A percentile compares a stretch with the other conserved stretches of the same genome.
phyloP scores from a whole-genome alignment of 2,329 filamentous ascomycete species.

The Ascosphaera pollenicola region DNA sequence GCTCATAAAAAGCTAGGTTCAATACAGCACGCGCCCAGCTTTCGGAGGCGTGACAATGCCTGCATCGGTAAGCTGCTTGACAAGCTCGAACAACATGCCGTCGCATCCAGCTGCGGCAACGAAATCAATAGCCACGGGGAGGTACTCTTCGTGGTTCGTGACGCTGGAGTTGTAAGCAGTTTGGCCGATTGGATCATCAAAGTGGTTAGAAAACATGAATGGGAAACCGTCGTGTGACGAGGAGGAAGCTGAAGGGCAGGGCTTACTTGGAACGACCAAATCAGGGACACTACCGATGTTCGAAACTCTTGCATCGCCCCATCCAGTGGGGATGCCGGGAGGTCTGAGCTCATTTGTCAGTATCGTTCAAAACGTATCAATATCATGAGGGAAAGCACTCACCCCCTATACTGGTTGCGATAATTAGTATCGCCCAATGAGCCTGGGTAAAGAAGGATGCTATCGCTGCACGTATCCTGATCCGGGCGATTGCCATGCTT shows the following conservation, averaged over 20 bases:
- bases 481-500: slow-evolving; percentile 19
- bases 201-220: neutral
- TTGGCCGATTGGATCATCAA: slow-evolving; percentile 17
- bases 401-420: slow-evolving; percentile 27
- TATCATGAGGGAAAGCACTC: slow-evolving; percentile 19
- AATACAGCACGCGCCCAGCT: neutral
- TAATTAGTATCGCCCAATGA: slow-evolving; percentile 1
- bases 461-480: slow-evolving; percentile 25
- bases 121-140: slow-evolving; percentile 36
- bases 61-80: slow-evolving; percentile 27
- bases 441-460: slow-evolving; percentile 3
- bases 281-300: slow-evolving; percentile 18
- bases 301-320: slow-evolving; percentile 14
- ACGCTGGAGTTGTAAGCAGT: slow-evolving; percentile 9
- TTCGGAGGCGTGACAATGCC: slow-evolving; percentile 19
- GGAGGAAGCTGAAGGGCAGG: too few species aligned
- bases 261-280: slow-evolving; percentile 15
- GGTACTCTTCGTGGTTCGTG: slow-evolving; percentile 25
- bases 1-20: neutral
- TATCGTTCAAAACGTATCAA: slow-evolving; percentile 2
- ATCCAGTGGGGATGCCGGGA: slow-evolving; percentile 27
- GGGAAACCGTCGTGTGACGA: neutral
- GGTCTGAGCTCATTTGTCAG: slow-evolving; percentile 17
- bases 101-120: slow-evolving; percentile 39
- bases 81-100: slow-evolving; percentile 32